Conservation (phyloP, 768 basidiomycete genomes). For the Naganishia randhawae region DNA sequence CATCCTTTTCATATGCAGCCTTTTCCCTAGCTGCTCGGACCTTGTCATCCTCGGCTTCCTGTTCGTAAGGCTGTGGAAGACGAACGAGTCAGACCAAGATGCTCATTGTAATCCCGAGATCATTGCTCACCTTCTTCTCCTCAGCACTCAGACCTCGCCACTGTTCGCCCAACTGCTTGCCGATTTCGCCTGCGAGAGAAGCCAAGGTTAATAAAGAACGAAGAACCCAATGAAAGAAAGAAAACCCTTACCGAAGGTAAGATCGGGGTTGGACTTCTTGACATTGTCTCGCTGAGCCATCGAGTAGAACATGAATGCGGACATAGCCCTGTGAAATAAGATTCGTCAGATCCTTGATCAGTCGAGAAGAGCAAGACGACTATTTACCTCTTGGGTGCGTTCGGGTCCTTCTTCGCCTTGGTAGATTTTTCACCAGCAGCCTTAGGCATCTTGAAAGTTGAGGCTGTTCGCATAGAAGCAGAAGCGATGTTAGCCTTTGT, state of each 20-base stretch:
- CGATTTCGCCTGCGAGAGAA: conserved; percentile 69
- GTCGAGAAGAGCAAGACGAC: background rate
- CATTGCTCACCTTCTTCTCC: conserved; percentile 75
- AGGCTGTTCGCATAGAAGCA: background rate
- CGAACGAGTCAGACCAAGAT: background rate
- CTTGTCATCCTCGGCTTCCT: conserved; percentile 84
- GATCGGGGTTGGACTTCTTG: conserved; percentile 93
- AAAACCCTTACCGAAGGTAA: conserved; percentile 69
- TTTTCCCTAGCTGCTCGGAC: conserved; percentile 73
- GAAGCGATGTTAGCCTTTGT: background rate
- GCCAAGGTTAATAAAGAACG: conserved; percentile 1
- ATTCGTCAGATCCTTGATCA: background rate
- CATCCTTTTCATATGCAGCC: conserved; percentile 46
- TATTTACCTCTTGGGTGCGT: conserved; percentile 68
- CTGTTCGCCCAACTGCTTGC: conserved; percentile 89
- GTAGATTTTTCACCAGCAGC: conserved; percentile 39
- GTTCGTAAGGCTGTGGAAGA: conserved; percentile 69
- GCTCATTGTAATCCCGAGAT: background rate
- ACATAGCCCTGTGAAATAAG: conserved; percentile 61
- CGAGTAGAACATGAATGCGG: conserved; percentile 98
- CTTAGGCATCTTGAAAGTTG: conserved; percentile 20
- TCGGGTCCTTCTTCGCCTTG: conserved; percentile 72
- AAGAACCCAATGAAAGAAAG: conserved; percentile 7
- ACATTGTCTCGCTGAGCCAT: conserved; percentile 93
- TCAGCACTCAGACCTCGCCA: conserved; percentile 92